A percentile compares a stretch with the other conserved stretches of the same genome.
These are phyloP conservation scores for Dorcoceras hygrometricum DNA, from an alignment of 257 asterid species.

Conservation along the genomic window DNA sequence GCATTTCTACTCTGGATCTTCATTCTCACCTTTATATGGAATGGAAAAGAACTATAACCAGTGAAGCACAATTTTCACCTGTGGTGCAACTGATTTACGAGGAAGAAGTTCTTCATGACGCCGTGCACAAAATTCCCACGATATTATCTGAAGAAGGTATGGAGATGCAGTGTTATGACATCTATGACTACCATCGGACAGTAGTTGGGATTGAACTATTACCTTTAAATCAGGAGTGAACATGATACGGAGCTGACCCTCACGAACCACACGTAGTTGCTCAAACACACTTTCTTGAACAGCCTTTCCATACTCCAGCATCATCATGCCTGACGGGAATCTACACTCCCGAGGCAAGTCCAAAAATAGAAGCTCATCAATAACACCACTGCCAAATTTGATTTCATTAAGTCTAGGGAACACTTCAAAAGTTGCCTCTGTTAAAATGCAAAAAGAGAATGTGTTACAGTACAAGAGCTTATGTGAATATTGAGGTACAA, in stretches of 20 bases:
- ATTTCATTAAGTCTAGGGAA: slow-evolving; percentile 96
- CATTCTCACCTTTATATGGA: not conserved
- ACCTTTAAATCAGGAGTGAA: slow-evolving; percentile 96
- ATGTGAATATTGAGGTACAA: not conserved
- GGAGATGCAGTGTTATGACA: slow-evolving; percentile 20
- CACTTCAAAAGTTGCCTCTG: slow-evolving; percentile 99
- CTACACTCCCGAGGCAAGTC: slow-evolving; percentile 96
- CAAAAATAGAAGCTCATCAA: slow-evolving; percentile 88
- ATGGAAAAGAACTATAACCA: slow-evolving; percentile 15
- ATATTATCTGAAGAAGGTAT: slow-evolving; percentile 50
- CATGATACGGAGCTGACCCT: slow-evolving; percentile 92
- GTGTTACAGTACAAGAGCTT: slow-evolving; percentile 8
- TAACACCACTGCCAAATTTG: slow-evolving; percentile 88
- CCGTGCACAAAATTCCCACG: slow-evolving; percentile 97
- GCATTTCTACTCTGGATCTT: not conserved
- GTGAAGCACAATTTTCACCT: slow-evolving; percentile 43
- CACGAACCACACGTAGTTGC: slow-evolving; percentile 95
- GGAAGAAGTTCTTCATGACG: slow-evolving; percentile 97
- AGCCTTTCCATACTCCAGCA: slow-evolving; percentile 90
- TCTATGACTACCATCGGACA: slow-evolving; percentile 1
- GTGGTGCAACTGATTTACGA: slow-evolving; percentile 90
- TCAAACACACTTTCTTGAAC: slow-evolving; percentile 94
- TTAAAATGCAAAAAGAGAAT: slow-evolving; percentile 20
- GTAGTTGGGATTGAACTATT: not conserved
- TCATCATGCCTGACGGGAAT: slow-evolving; percentile 87